Evolutionary conservation across 345 rosid species (phyloP), one percentile per base, ranked within the genome.

Genomic region (Carallia brachiata): DNA sequence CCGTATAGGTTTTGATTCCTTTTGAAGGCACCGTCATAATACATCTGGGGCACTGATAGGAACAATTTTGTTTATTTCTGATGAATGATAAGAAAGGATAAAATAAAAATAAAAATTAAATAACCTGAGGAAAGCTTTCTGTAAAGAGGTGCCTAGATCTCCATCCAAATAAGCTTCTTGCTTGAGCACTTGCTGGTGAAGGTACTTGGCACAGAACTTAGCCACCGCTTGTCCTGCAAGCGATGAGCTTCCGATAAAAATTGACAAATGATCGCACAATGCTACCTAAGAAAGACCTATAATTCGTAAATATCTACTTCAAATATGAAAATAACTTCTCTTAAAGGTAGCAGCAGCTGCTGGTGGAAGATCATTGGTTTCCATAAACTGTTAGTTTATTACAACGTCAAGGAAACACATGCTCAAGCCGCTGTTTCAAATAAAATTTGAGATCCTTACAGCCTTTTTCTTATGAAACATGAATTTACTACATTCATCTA

Each of bases 141-240:
- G 90, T 62, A 86, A 79, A 28, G 97, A 78, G 71, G 83, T 79
- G 66, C 81, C 88, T 40, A 87, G 72, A 66, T 93, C 96, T 59
- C 97, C 98, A 78, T 86, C 80, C 16, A 79, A 70, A 81, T 85
- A 90, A 37, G 86, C 89, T 47, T 78, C 92, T 50, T 84, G 59
- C 79, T 82, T 88, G 69, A 86, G 87, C 72, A 93, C 91, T 79
- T 93, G 96, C 72, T 78, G 89, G 70, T 93, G 98, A 77, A 93
- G 88, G 85, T 66, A 93, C 84, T 90, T 93, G 68, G 96, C 93
- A 67, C 97, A 93, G 77, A 93, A 93, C 77, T 89, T 90, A 23
- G 98, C 88, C 67, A 93, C 98, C 53, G 87, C 92, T 81, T 88
- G 86, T 34, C 98, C 98, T 93, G 85, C 56, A 79, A 78, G 53